Evolutionary conservation across 2,329 filamentous ascomycete species (phyloP).

Genomic region (Neurospora sp.): DNA sequence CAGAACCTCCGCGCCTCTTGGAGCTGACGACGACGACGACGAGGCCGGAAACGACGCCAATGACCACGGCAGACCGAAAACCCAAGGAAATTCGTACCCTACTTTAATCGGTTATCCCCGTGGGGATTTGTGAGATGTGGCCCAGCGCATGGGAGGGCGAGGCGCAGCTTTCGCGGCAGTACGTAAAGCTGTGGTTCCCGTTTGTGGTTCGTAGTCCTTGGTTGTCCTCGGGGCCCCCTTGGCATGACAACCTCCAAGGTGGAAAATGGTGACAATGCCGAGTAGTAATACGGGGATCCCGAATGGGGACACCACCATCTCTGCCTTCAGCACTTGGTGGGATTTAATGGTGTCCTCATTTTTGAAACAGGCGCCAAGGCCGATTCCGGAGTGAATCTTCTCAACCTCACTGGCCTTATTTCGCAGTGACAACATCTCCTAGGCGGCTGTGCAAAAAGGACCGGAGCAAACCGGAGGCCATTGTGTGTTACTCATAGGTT

Average conservation of each 20-base stretch:
- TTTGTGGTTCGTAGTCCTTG: neutral
- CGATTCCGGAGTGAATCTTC: neutral
- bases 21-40: neutral
- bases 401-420: neutral
- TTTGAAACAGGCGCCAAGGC: neutral
- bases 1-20: neutral
- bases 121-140: neutral
- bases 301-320: neutral
- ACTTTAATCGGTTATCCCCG: neutral
- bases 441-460: neutral
- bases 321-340: neutral
- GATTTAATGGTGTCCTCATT: neutral
- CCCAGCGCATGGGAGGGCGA: neutral
- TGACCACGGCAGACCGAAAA: neutral
- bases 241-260: neutral
- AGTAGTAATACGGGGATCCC: neutral
- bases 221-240: neutral
- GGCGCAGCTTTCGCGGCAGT: neutral
- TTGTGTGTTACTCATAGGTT: neutral
- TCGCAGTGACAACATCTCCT: neutral
- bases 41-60: neutral
- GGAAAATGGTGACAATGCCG: neutral
- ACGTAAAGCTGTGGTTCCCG: neutral
- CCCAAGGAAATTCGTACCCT: neutral
- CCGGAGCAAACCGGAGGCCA: neutral